phyloP scores from a whole-genome alignment of 202 grass and related monocot species.

The Zizania palustris region DNA sequence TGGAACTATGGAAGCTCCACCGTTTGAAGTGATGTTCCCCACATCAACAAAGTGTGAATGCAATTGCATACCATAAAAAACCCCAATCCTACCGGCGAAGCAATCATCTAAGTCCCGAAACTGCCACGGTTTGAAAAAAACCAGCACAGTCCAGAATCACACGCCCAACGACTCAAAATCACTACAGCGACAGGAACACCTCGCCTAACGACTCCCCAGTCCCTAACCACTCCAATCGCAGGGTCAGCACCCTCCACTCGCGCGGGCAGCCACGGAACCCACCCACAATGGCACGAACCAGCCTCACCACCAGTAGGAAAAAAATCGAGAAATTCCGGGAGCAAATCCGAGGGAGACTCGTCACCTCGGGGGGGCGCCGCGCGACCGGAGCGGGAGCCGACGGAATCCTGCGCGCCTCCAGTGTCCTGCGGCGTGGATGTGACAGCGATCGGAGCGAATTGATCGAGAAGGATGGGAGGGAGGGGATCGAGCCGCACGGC shows the following conservation, averaged over 20 bases:
- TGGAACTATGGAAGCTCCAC: too few relatives aligned
- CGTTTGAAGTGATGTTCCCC: too few relatives aligned
- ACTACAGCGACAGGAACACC: background rate
- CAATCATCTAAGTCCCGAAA: too few relatives aligned
- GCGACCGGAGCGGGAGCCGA: slow-evolving; percentile 7
- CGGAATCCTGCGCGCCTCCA: background rate
- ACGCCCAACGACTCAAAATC: too few relatives aligned
- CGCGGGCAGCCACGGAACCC: background rate
- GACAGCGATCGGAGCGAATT: background rate
- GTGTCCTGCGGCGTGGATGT: background rate
- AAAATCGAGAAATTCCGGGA: background rate
- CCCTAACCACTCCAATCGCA: slow-evolving; percentile 25
- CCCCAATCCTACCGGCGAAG: too few relatives aligned
- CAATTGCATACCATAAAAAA: too few relatives aligned
- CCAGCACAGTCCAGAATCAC: too few relatives aligned
- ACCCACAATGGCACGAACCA: background rate
- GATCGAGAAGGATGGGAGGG: too few relatives aligned
- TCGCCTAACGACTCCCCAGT: background rate
- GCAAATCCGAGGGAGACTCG: background rate
- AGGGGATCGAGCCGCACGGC: background rate
- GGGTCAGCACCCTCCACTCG: background rate
- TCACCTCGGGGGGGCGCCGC: slow-evolving; percentile 1
- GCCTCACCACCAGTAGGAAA: background rate
- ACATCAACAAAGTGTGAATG: too few relatives aligned
- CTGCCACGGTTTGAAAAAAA: too few relatives aligned